A percentile compares a stretch with the other conserved stretches of the same genome.
These are phyloP conservation scores for Aspergillus pseudotamarii DNA, from an alignment of 2,329 filamentous ascomycete genomes.

Conservation along the genomic window DNA sequence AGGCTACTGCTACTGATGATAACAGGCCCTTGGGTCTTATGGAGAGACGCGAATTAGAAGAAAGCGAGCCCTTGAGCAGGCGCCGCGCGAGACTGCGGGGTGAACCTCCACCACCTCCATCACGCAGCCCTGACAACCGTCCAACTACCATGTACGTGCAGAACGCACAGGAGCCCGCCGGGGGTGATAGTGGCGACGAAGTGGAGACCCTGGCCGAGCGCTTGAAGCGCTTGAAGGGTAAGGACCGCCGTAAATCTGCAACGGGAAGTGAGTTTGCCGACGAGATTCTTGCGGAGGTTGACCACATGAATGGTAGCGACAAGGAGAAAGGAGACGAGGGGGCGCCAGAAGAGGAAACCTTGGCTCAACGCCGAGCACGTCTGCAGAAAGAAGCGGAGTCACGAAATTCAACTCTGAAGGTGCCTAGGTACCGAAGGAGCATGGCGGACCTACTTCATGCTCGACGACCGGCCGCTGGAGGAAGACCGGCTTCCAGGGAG, in stretches of 20 bases:
- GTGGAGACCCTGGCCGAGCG: conserved; percentile 51
- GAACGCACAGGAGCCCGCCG: conserved; percentile 26
- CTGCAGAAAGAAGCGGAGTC: conserved; percentile 45
- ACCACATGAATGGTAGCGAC: conserved; percentile 29
- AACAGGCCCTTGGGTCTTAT: conserved; percentile 50
- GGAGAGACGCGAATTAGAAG: conserved; percentile 79
- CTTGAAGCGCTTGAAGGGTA: conserved; percentile 42
- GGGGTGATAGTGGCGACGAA: conserved; percentile 39
- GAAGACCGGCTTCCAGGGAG: conserved; percentile 29
- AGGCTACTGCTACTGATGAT: conserved; percentile 34
- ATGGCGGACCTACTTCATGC: conserved; percentile 56
- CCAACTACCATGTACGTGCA: conserved; percentile 40
- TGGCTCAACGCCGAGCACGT: conserved; percentile 49
- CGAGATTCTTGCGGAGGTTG: conserved; percentile 47
- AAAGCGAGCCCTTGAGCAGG: conserved; percentile 83
- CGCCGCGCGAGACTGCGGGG: conserved; percentile 76
- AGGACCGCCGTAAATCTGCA: conserved; percentile 33
- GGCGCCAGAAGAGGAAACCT: conserved; percentile 46
- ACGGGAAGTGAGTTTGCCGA: conserved; percentile 46
- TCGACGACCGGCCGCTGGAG: conserved; percentile 49
- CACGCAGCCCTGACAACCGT: conserved; percentile 34
- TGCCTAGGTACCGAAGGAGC: conserved; percentile 44
- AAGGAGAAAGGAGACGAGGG: conserved; percentile 23
- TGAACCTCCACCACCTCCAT: conserved; percentile 43
- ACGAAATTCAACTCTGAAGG: conserved; percentile 25